Evolutionary conservation across 106 monocot species (phyloP).

Genomic region (Gastrodia elata): DNA sequence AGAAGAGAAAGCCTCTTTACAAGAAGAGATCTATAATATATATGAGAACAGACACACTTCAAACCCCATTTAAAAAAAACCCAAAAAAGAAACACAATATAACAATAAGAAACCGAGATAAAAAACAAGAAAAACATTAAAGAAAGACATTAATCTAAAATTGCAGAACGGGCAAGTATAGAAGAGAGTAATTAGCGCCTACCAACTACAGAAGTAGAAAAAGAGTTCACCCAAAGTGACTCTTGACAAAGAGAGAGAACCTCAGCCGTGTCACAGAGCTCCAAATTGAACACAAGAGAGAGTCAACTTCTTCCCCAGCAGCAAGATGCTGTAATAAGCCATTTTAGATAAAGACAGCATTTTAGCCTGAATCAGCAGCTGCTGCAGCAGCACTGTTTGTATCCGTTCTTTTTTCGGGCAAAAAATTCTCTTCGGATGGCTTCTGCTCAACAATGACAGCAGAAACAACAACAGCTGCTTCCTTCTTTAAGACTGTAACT

Average conservation of each 20-base stretch:
- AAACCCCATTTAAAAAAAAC: background rate
- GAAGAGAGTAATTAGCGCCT: background rate
- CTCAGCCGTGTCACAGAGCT: slow-evolving; percentile 1
- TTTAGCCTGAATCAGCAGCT: slow-evolving; percentile 12
- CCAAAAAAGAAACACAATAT: slow-evolving; percentile 1
- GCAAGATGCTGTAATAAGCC: background rate
- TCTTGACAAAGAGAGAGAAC: background rate
- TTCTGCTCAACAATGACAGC: slow-evolving; percentile 15
- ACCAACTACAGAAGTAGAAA: background rate
- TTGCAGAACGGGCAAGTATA: slow-evolving; percentile 7
- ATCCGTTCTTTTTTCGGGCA: slow-evolving; percentile 20
- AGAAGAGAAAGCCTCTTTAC: slow-evolving; percentile 3
- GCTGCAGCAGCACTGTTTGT: slow-evolving; percentile 31
- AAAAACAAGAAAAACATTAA: background rate
- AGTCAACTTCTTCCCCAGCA: background rate
- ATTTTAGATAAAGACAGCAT: background rate
- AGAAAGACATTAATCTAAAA: background rate
- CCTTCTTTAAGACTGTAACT: slow-evolving; percentile 20
- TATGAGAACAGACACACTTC: background rate
- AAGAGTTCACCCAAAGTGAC: slow-evolving; percentile 4
- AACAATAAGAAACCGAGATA: background rate
- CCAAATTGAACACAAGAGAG: slow-evolving; percentile 1
- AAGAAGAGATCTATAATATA: slow-evolving; percentile 3
- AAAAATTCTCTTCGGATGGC: slow-evolving; percentile 13
- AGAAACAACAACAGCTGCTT: background rate